Evolutionary conservation across 495 filamentous ascomycete species (phyloP).

Genomic region (Chaetomium cochliodes): DNA sequence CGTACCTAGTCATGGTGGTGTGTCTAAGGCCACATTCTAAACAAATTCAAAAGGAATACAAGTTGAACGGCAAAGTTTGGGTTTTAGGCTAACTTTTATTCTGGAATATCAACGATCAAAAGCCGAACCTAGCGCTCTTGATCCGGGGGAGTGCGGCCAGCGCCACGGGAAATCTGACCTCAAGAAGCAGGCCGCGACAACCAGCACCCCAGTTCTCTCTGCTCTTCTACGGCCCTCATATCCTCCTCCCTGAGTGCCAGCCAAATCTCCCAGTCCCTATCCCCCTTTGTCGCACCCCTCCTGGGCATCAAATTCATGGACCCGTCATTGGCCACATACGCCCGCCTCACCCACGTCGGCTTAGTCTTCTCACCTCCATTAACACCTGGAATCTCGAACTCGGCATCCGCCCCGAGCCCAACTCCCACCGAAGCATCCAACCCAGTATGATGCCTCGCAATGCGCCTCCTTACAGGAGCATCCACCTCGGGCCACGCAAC

Average conservation of each 20-base stretch:
- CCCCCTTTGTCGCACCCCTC: constrained; percentile 1
- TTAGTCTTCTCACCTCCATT: not conserved
- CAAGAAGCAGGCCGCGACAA: constrained; percentile 1
- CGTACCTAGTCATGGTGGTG: no score
- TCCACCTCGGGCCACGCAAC: not conserved
- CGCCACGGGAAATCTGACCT: not conserved
- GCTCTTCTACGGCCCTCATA: not conserved
- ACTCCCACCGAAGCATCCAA: constrained; percentile 2
- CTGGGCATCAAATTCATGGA: constrained; percentile 2
- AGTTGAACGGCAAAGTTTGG: no score
- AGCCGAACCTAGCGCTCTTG: no score
- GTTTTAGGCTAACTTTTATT: no score
- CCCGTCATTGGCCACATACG: constrained; percentile 12
- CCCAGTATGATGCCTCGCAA: constrained; percentile 4
- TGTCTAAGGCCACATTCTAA: no score
- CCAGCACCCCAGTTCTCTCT: not conserved
- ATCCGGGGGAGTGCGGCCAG: no score
- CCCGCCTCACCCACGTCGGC: constrained; percentile 12
- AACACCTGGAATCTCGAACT: constrained; percentile 10
- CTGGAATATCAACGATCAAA: no score
- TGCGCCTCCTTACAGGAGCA: not conserved
- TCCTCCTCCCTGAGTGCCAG: constrained; percentile 16
- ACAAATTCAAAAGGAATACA: no score
- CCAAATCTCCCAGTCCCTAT: constrained; percentile 14
- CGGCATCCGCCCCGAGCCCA: constrained; percentile 9